Evolutionary conservation across 345 rosid species (phyloP).

Genomic region (Zanthoxylum bungeanum): DNA sequence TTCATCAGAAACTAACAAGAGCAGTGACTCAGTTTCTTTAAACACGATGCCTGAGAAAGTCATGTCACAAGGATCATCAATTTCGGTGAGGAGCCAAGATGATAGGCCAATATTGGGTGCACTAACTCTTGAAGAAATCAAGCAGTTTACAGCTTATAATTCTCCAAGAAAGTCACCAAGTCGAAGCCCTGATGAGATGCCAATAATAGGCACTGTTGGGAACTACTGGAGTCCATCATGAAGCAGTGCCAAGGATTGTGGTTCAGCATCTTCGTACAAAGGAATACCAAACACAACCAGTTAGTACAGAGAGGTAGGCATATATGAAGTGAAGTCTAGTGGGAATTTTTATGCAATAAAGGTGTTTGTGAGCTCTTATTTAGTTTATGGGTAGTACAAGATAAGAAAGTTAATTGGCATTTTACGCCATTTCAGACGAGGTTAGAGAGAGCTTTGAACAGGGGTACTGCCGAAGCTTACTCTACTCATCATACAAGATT

Average conservation of each 20-base stretch:
- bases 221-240: slow-evolving; percentile 59
- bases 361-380: slow-evolving; percentile 12
- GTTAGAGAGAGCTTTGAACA: slow-evolving; percentile 86
- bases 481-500: background rate
- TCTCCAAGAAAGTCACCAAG: slow-evolving; percentile 83
- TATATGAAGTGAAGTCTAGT: slow-evolving; percentile 14
- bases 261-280: slow-evolving; percentile 60
- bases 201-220: slow-evolving; percentile 87
- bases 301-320: slow-evolving; percentile 98
- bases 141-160: slow-evolving; percentile 61
- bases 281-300: slow-evolving; percentile 90
- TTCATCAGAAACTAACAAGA: slow-evolving; percentile 51
- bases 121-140: slow-evolving; percentile 77
- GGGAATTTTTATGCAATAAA: background rate
- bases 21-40: slow-evolving; percentile 23
- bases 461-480: slow-evolving; percentile 22
- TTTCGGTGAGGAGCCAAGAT: slow-evolving; percentile 44
- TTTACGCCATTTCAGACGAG: slow-evolving; percentile 91
- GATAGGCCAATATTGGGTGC: slow-evolving; percentile 92
- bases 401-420: slow-evolving; percentile 83
- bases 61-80: slow-evolving; percentile 49
- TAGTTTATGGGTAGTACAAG: slow-evolving; percentile 51
- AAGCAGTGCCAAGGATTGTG: slow-evolving; percentile 31
- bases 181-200: slow-evolving; percentile 75
- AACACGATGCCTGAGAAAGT: slow-evolving; percentile 41